Conservation (phyloP, 768 basidiomycete genomes). For the Amanita pallidorosea region DNA sequence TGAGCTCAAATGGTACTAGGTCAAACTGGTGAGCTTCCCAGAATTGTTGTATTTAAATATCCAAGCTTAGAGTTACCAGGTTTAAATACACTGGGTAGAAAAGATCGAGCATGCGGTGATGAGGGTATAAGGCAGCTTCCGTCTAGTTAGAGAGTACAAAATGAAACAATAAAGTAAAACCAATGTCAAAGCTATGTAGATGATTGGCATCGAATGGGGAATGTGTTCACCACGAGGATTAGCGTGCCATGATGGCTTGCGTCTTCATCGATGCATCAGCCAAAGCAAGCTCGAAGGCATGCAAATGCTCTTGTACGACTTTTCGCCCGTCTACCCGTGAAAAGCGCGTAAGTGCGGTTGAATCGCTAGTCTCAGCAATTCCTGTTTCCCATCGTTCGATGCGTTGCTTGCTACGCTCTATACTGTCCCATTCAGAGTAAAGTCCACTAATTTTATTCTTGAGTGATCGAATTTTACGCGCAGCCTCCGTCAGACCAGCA, state of each 20-base stretch:
- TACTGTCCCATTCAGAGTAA: slow-evolving; percentile 77
- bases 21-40: slow-evolving; percentile 32
- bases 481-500: slow-evolving; percentile 76
- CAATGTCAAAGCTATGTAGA: slow-evolving; percentile 5
- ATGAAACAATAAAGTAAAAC: slow-evolving; percentile 10
- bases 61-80: slow-evolving; percentile 24
- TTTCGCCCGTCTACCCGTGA: slow-evolving; percentile 57
- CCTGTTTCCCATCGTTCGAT: slow-evolving; percentile 80
- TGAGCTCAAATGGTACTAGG: slow-evolving; percentile 16
- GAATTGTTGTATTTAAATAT: slow-evolving; percentile 7
- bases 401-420: slow-evolving; percentile 63
- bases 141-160: slow-evolving; percentile 16
- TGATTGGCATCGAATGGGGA: slow-evolving; percentile 9
- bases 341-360: slow-evolving; percentile 17
- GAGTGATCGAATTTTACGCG: slow-evolving; percentile 74
- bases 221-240: slow-evolving; percentile 13
- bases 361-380: slow-evolving; percentile 29
- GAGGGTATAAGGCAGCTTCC: slow-evolving; percentile 12
- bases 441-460: slow-evolving; percentile 78
- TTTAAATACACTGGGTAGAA: slow-evolving; percentile 48
- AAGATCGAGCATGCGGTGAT: slow-evolving; percentile 7
- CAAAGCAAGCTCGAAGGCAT: slow-evolving; percentile 63
- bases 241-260: slow-evolving; percentile 73
- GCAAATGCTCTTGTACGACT: slow-evolving; percentile 69
- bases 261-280: slow-evolving; percentile 68